phyloP scores from a whole-genome alignment of 768 basidiomycete genomes.

The Mycena metata region DNA sequence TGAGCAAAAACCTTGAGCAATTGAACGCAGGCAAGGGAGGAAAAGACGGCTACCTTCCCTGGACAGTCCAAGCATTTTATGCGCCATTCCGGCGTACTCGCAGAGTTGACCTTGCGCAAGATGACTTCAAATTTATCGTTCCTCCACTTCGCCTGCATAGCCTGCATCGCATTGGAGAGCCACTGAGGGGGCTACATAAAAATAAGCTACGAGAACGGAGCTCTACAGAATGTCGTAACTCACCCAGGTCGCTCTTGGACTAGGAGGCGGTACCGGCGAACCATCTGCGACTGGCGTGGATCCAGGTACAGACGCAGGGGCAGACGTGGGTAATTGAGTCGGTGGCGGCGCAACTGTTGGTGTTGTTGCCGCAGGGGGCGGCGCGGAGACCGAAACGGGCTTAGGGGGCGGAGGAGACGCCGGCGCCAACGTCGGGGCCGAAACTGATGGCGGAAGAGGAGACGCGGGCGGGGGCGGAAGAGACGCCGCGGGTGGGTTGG shows the following conservation, averaged over 20 bases:
- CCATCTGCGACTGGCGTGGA: constrained; percentile 4
- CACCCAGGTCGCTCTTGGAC: constrained; percentile 42
- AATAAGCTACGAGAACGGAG: constrained; percentile 8
- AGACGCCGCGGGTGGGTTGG: background rate
- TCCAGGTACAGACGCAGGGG: constrained; percentile 38
- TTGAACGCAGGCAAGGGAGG: background rate
- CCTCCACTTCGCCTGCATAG: constrained; percentile 79
- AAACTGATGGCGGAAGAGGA: constrained; percentile 30
- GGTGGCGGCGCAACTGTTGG: background rate
- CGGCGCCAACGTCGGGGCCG: background rate
- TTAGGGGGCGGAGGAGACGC: constrained; percentile 8
- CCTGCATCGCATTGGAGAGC: constrained; percentile 73
- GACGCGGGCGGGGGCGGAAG: constrained; percentile 2
- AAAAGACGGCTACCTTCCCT: constrained; percentile 78
- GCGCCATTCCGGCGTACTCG: constrained; percentile 80
- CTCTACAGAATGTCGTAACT: background rate
- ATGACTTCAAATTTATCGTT: constrained; percentile 90
- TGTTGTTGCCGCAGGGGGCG: background rate
- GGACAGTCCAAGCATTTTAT: constrained; percentile 94
- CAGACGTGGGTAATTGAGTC: constrained; percentile 15
- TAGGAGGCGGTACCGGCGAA: constrained; percentile 29
- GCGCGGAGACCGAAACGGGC: constrained; percentile 8
- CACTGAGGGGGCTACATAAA: constrained; percentile 70
- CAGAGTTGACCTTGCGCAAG: constrained; percentile 63
- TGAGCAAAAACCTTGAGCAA: constrained; percentile 45